These are phyloP conservation scores for Trichoderma atrobrunneum DNA, from an alignment of 2,329 filamentous ascomycete species.

Conservation along the genomic window DNA sequence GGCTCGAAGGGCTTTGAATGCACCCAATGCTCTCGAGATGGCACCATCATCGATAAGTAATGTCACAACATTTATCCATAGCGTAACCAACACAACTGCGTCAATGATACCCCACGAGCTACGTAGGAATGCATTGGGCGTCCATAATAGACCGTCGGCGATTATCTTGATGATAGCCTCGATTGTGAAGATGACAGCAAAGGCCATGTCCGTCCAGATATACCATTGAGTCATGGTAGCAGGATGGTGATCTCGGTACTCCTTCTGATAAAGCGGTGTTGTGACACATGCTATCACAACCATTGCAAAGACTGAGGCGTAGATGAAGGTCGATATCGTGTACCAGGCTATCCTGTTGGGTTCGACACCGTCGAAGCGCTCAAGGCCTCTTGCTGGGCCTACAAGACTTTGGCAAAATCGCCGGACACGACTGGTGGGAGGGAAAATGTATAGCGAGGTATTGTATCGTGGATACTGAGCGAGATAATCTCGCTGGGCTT, in stretches of 20 bases:
- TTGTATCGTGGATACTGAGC: conserved; percentile 87
- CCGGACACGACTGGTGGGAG: conserved; percentile 72
- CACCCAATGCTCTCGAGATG: conserved; percentile 86
- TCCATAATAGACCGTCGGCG: conserved; percentile 94
- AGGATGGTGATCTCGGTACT: conserved; percentile 66
- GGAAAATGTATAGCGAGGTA: conserved; percentile 84
- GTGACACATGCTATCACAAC: conserved; percentile 93
- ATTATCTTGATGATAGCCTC: conserved; percentile 91
- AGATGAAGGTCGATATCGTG: conserved; percentile 87
- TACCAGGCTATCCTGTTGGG: conserved; percentile 93
- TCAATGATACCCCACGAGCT: conserved; percentile 98
- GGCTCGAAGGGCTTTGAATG: conserved; percentile 94
- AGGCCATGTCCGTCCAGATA: conserved; percentile 87
- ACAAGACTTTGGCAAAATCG: conserved; percentile 85
- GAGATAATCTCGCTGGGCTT: conserved; percentile 87
- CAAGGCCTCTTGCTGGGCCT: conserved; percentile 80
- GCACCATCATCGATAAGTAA: conserved; percentile 77
- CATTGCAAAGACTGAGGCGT: conserved; percentile 93
- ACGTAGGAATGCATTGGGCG: conserved; percentile 93
- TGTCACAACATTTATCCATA: conserved; percentile 92
- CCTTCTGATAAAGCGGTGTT: conserved; percentile 88
- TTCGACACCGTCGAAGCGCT: conserved; percentile 84
- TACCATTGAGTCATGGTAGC: conserved; percentile 81
- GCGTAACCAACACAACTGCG: conserved; percentile 81
- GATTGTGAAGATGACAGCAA: conserved; percentile 79